These are phyloP conservation scores for Scenedesmus sp. DNA, from an alignment of 163 green algal species.

Conservation along the genomic window DNA sequence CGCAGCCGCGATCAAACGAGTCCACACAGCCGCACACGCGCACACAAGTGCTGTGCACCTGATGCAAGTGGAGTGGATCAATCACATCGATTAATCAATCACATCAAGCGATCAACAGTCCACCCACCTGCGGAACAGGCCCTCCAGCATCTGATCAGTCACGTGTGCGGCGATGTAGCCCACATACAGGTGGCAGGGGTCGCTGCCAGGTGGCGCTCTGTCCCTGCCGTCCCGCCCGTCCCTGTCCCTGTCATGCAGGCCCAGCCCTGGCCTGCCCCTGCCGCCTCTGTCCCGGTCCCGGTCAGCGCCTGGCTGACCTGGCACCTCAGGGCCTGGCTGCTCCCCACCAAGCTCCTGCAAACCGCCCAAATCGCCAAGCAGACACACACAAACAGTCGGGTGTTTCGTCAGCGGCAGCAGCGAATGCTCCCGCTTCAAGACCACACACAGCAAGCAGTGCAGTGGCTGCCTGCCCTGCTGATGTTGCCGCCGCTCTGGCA, in stretches of 20 bases:
- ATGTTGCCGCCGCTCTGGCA: too few species aligned
- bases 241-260: conserved; percentile 57
- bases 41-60: too few species aligned
- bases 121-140: conserved; percentile 56
- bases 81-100: too few species aligned
- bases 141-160: conserved; percentile 61
- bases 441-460: too few species aligned
- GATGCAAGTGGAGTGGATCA: too few species aligned
- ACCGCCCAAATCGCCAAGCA: too few species aligned
- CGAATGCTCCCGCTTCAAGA: too few species aligned
- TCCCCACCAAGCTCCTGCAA: conserved; percentile 60
- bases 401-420: too few species aligned
- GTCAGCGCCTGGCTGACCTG: neutral
- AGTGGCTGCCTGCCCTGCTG: too few species aligned
- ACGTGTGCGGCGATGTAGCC: conserved; percentile 79
- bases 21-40: too few species aligned
- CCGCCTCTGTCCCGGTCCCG: neutral
- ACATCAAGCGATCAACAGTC: neutral
- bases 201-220: conserved; percentile 17
- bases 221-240: conserved; percentile 19
- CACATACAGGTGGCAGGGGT: conserved; percentile 91
- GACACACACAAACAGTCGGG: too few species aligned
- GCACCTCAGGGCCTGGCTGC: neutral
- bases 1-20: too few species aligned
- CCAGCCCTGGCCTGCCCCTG: neutral